Evolutionary conservation across 768 basidiomycete genomes (phyloP).

Genomic region (Leccinum obscurum): DNA sequence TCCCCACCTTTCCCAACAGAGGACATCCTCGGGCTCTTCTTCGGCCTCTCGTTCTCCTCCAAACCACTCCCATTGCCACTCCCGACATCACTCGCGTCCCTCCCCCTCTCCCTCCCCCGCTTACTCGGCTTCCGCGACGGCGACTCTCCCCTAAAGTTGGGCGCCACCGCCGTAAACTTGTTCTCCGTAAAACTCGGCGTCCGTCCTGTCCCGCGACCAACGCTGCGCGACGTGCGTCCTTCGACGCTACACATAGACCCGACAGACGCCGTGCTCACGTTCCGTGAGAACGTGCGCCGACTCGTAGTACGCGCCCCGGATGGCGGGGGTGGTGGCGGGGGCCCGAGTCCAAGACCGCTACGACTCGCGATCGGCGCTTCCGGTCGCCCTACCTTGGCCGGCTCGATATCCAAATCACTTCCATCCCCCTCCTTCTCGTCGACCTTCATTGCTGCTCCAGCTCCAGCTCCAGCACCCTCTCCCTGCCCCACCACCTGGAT

Average conservation of each 20-base stretch:
- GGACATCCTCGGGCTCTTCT: slow-evolving; percentile 21
- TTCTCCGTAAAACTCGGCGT: slow-evolving; percentile 40
- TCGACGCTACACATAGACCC: not conserved
- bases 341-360: not conserved
- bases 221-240: not conserved
- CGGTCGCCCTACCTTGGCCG: slow-evolving; percentile 24
- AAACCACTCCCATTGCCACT: not conserved
- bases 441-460: not conserved
- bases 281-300: slow-evolving; percentile 21
- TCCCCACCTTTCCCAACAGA: not conserved
- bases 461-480: not conserved
- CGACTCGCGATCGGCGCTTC: not conserved
- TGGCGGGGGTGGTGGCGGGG: not conserved
- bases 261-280: slow-evolving; percentile 13
- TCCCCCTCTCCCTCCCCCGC: slow-evolving; percentile 13
- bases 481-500: not conserved
- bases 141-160: slow-evolving; percentile 33
- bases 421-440: not conserved
- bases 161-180: slow-evolving; percentile 48
- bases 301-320: not conserved
- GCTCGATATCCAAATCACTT: slow-evolving; percentile 22
- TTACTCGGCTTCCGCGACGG: slow-evolving; percentile 33
- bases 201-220: slow-evolving; percentile 21
- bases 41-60: slow-evolving; percentile 20
- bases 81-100: slow-evolving; percentile 7